phyloP scores from a whole-genome alignment of 2,329 filamentous ascomycete genomes.

The Capronia americana region DNA sequence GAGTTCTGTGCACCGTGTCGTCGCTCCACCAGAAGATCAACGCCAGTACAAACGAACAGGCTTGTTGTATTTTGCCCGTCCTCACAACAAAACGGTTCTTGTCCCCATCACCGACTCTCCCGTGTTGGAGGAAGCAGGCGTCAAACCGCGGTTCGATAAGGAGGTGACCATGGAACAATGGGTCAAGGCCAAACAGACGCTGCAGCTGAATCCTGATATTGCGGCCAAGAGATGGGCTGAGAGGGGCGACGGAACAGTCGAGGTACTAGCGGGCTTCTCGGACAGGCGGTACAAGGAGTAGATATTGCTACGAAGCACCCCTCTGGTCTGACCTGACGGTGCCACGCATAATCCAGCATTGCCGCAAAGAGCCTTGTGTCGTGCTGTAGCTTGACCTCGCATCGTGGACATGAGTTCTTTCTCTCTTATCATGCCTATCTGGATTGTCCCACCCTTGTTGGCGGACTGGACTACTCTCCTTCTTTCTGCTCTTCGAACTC shows the following conservation, averaged over 20 bases:
- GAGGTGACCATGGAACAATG: conserved; percentile 55
- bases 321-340: background rate
- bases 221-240: conserved; percentile 47
- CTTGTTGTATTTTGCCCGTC: conserved; percentile 56
- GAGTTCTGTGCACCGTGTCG: conserved; percentile 57
- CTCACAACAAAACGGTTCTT: conserved; percentile 52
- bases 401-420: background rate
- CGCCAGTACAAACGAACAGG: conserved; percentile 52
- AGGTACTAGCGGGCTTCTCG: conserved; percentile 47
- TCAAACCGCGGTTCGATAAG: conserved; percentile 47
- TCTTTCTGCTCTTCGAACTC: conserved; percentile 66
- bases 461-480: background rate
- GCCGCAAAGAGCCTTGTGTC: background rate
- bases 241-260: conserved; percentile 47
- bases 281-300: conserved; percentile 42
- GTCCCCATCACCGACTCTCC: conserved; percentile 44
- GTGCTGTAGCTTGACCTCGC: background rate
- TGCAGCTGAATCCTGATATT: conserved; percentile 49
- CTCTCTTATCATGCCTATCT: background rate
- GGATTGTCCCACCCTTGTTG: background rate
- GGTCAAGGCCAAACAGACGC: conserved; percentile 50
- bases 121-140: conserved; percentile 42
- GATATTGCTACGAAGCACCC: background rate
- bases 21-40: conserved; percentile 57
- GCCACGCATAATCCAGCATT: background rate